Evolutionary conservation across 768 basidiomycete species (phyloP).

Genomic region (Termitomyces sp.): DNA sequence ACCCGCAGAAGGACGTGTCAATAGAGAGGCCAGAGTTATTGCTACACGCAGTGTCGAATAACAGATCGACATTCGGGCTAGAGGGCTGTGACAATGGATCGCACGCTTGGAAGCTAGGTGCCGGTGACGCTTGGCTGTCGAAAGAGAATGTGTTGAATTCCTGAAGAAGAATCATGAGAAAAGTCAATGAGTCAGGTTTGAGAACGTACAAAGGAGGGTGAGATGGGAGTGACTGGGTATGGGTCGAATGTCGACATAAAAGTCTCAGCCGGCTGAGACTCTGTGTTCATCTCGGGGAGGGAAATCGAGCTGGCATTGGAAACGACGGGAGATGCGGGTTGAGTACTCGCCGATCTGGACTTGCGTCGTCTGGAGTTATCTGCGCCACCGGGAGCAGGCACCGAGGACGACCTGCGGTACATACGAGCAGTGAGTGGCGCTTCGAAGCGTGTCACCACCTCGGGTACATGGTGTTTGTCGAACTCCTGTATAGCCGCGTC

Average conservation of each 20-base stretch:
- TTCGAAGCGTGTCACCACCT: slow-evolving; percentile 71
- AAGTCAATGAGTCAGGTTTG: slow-evolving; percentile 1
- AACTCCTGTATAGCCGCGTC: slow-evolving; percentile 53
- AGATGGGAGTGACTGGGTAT: slow-evolving; percentile 33
- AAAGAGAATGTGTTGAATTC: slow-evolving; percentile 46
- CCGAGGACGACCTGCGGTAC: slow-evolving; percentile 68
- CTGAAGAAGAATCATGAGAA: slow-evolving; percentile 22
- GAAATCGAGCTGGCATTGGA: slow-evolving; percentile 17
- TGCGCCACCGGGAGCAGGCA: slow-evolving; percentile 43
- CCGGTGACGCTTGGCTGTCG: slow-evolving; percentile 32
- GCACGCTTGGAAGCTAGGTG: slow-evolving; percentile 26
- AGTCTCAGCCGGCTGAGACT: slow-evolving; percentile 27
- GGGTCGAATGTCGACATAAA: slow-evolving; percentile 31
- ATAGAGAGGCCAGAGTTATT: slow-evolving; percentile 31
- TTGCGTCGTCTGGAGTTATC: slow-evolving; percentile 26
- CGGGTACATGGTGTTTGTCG: slow-evolving; percentile 51
- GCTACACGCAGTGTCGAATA: slow-evolving; percentile 9
- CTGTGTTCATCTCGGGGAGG: slow-evolving; percentile 16
- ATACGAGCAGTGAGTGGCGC: slow-evolving; percentile 68
- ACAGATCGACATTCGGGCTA: slow-evolving; percentile 15
- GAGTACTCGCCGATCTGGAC: slow-evolving; percentile 35
- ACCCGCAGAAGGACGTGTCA: slow-evolving; percentile 33
- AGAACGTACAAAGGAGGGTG: slow-evolving; percentile 48
- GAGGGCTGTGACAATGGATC: slow-evolving; percentile 24
- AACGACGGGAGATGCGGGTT: slow-evolving; percentile 28